A percentile compares a stretch with the other conserved stretches of the same genome.
These are phyloP conservation scores for Lasiodiplodia citricola DNA, from an alignment of 2,329 filamentous ascomycete genomes.

Conservation along the genomic window DNA sequence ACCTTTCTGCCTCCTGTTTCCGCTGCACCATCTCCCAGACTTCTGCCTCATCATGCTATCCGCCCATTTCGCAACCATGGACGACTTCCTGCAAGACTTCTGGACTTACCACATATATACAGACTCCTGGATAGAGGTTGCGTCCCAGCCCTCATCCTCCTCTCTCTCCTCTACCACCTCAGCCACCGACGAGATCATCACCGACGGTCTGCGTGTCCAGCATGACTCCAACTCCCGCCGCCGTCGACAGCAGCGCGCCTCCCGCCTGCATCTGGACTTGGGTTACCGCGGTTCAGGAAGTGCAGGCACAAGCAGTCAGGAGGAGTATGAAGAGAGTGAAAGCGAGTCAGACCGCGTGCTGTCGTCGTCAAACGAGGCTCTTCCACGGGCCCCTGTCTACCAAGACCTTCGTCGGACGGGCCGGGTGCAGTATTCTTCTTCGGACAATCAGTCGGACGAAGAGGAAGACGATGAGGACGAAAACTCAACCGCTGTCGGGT, in stretches of 20 bases:
- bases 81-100: constrained; percentile 27
- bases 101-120: constrained; percentile 26
- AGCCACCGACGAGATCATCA: constrained; percentile 85
- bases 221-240: constrained; percentile 66
- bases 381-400: constrained; percentile 43
- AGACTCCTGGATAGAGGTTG: constrained; percentile 96
- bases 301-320: constrained; percentile 72
- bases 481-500: constrained; percentile 80
- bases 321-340: constrained; percentile 93
- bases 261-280: constrained; percentile 37
- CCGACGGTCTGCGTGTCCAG: constrained; percentile 81
- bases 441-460: constrained; percentile 45
- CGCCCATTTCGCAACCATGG: constrained; percentile 17
- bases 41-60: neutral
- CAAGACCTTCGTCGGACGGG: constrained; percentile 32
- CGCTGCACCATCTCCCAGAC: neutral
- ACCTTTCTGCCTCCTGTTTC: neutral
- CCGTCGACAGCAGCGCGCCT: constrained; percentile 39
- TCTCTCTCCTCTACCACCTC: constrained; percentile 84
- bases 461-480: constrained; percentile 59
- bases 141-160: constrained; percentile 90
- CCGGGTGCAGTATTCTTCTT: constrained; percentile 37
- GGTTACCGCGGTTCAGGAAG: constrained; percentile 44
- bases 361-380: constrained; percentile 67
- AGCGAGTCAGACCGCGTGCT: constrained; percentile 80